A percentile compares a stretch with the other conserved stretches of the same genome.
phyloP scores from a whole-genome alignment of 768 basidiomycete genomes.

The Tulasnella sp. region DNA sequence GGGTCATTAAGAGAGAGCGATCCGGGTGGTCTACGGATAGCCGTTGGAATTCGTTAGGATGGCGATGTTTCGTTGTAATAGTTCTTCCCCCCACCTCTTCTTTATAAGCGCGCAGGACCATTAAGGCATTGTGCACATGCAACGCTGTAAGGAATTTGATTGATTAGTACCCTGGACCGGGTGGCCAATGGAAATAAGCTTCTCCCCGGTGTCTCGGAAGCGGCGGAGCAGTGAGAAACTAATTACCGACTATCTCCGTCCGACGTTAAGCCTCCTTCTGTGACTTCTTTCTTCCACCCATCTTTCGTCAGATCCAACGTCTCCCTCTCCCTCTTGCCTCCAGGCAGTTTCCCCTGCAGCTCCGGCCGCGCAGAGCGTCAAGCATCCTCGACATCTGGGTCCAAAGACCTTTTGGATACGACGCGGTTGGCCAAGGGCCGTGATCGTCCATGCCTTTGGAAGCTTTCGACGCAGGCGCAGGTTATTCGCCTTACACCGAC shows the following conservation, averaged over 20 bases:
- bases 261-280: neutral
- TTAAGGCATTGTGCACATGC: neutral
- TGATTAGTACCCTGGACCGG: neutral
- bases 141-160: neutral
- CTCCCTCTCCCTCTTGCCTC: neutral
- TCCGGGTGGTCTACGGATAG: no score
- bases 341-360: neutral
- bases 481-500: slow-evolving; percentile 2
- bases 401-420: neutral
- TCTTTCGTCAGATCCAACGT: neutral
- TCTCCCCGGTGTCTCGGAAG: neutral
- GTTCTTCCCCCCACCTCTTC: neutral
- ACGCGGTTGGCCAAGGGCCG: neutral
- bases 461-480: neutral
- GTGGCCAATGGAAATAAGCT: neutral
- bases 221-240: neutral
- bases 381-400: neutral
- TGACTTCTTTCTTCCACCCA: neutral
- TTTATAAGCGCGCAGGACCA: neutral
- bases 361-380: neutral
- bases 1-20: no score
- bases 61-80: neutral
- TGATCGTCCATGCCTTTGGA: neutral
- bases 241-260: neutral
- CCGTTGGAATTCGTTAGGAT: neutral